These are phyloP conservation scores for Jasminum sambac DNA, from an alignment of 257 asterid species.

Conservation along the genomic window DNA sequence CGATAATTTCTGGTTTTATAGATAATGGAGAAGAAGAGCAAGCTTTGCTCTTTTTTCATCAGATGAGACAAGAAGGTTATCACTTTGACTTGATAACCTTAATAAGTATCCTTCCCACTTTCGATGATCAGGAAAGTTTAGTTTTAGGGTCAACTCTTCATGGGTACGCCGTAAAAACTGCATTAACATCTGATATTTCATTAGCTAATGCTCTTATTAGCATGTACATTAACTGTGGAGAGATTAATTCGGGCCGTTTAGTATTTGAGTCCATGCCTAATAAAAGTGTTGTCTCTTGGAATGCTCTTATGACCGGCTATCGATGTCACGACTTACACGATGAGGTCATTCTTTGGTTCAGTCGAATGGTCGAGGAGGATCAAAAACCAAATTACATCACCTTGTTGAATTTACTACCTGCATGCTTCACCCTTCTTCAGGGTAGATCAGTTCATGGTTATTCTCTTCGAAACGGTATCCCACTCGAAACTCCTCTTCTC, in stretches of 20 bases:
- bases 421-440: conserved; percentile 34
- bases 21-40: conserved; percentile 36
- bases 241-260: conserved; percentile 36
- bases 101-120: conserved; percentile 53
- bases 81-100: conserved; percentile 49
- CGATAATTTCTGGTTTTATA: conserved; percentile 56
- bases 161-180: conserved; percentile 41
- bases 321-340: conserved; percentile 29
- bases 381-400: conserved; percentile 51
- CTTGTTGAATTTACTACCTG: conserved; percentile 52
- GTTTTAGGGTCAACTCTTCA: conserved; percentile 49
- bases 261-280: conserved; percentile 44
- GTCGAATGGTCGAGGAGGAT: conserved; percentile 38
- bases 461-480: conserved; percentile 31
- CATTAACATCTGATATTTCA: conserved; percentile 35
- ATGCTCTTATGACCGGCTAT: conserved; percentile 60
- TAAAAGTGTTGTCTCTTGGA: conserved; percentile 60
- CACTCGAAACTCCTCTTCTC: conserved; percentile 45
- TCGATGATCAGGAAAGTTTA: conserved; percentile 28
- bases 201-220: conserved; percentile 60
- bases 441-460: conserved; percentile 62
- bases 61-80: conserved; percentile 44
- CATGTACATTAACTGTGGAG: conserved; percentile 58
- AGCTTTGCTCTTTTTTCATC: conserved; percentile 41
- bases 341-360: conserved; percentile 39